Conservation (phyloP, 495 filamentous ascomycete genomes). For the Hypoxylon intermedium region DNA sequence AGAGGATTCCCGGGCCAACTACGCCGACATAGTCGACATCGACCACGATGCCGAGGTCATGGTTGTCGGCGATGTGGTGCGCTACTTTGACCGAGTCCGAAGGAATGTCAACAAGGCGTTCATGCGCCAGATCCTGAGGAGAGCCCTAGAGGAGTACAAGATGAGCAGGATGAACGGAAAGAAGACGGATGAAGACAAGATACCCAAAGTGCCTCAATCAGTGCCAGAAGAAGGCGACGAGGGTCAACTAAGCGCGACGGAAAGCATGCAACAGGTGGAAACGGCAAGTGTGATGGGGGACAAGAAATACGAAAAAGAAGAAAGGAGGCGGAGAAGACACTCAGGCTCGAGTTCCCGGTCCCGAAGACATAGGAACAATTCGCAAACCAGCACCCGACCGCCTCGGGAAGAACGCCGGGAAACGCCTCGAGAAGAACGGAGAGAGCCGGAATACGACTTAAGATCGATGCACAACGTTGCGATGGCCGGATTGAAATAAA, state of each 20-base stretch:
- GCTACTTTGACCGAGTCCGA: slow-evolving; percentile 44
- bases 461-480: slow-evolving; percentile 44
- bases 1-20: slow-evolving; percentile 45
- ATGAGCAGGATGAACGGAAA: slow-evolving; percentile 21
- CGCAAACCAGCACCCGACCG: slow-evolving; percentile 11
- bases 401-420: slow-evolving; percentile 7
- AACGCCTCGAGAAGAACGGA: slow-evolving; percentile 7
- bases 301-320: slow-evolving; percentile 16
- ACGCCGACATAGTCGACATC: slow-evolving; percentile 44
- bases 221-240: slow-evolving; percentile 23
- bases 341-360: slow-evolving; percentile 25
- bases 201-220: slow-evolving; percentile 6
- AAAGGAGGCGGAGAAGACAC: slow-evolving; percentile 15
- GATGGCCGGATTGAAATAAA: slow-evolving; percentile 41
- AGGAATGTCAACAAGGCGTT: slow-evolving; percentile 46
- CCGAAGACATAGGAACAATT: slow-evolving; percentile 11
- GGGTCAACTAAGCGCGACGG: slow-evolving; percentile 22
- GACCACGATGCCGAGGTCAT: slow-evolving; percentile 44
- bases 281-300: slow-evolving; percentile 17
- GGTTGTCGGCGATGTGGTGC: slow-evolving; percentile 44
- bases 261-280: slow-evolving; percentile 23
- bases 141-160: slow-evolving; percentile 43
- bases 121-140: slow-evolving; percentile 44
- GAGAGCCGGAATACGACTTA: slow-evolving; percentile 37
- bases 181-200: slow-evolving; percentile 12